Conservation (phyloP, 2,329 filamentous ascomycete genomes). For the Stagonosporopsis cucurbitacearum region DNA sequence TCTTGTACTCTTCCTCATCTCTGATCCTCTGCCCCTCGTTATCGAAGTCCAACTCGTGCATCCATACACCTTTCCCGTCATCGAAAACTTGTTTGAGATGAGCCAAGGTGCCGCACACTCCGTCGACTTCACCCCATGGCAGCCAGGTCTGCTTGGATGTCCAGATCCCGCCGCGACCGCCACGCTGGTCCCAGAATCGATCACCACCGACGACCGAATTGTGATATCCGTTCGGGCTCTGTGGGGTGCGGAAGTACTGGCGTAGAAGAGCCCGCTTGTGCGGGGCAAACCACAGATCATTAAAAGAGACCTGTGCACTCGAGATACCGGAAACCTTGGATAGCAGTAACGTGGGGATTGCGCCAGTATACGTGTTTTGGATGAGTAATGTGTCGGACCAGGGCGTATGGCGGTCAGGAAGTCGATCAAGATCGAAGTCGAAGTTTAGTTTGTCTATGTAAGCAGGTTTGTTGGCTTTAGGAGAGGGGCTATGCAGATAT, state of each 20-base stretch:
- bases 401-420: slow-evolving; percentile 50
- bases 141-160: slow-evolving; percentile 57
- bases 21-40: slow-evolving; percentile 22
- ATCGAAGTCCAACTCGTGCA: slow-evolving; percentile 37
- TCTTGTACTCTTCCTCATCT: slow-evolving; percentile 23
- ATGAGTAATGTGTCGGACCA: slow-evolving; percentile 55
- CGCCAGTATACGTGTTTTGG: slow-evolving; percentile 57
- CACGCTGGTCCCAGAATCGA: slow-evolving; percentile 57
- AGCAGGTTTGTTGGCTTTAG: slow-evolving; percentile 34
- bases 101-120: slow-evolving; percentile 42
- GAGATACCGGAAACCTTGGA: background rate
- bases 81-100: slow-evolving; percentile 56
- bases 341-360: slow-evolving; percentile 55
- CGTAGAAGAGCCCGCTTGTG: slow-evolving; percentile 58
- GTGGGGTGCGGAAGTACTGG: slow-evolving; percentile 55
- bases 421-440: slow-evolving; percentile 47
- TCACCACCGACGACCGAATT: slow-evolving; percentile 55
- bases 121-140: slow-evolving; percentile 55
- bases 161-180: slow-evolving; percentile 62
- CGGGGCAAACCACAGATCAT: slow-evolving; percentile 57
- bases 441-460: slow-evolving; percentile 41
- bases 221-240: slow-evolving; percentile 52
- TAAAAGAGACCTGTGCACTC: slow-evolving; percentile 48
- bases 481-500: slow-evolving; percentile 33
- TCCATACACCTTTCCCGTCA: slow-evolving; percentile 54